Evolutionary conservation across 2,329 filamentous ascomycete genomes (phyloP).

Genomic region (Clarireedia homoeocarpa): DNA sequence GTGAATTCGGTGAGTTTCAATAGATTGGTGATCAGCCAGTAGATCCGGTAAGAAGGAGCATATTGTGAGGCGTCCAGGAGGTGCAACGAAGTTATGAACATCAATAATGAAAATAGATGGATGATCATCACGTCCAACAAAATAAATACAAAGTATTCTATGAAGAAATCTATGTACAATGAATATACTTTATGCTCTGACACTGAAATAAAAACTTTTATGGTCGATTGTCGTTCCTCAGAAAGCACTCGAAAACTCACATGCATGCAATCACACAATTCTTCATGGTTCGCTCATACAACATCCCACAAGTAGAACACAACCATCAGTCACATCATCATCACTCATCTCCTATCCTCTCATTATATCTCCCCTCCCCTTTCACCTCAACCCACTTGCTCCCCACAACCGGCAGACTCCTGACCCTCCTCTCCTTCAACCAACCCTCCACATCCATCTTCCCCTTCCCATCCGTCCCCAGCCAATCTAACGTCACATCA

Average conservation of each 20-base stretch:
- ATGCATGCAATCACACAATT: too few relatives aligned
- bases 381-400: background rate
- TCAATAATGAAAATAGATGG: background rate
- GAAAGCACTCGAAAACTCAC: too few relatives aligned
- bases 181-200: background rate
- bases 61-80: background rate
- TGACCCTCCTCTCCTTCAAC: background rate
- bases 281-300: background rate
- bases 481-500: background rate
- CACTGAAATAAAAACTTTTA: background rate
- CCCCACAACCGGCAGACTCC: background rate
- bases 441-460: background rate
- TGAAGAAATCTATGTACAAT: background rate
- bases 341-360: background rate
- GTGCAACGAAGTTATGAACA: background rate
- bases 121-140: too few relatives aligned
- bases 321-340: background rate
- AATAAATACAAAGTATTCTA: background rate
- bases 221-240: background rate
- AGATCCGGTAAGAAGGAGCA: background rate
- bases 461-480: background rate
- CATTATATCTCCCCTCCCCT: background rate
- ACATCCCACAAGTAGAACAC: background rate
- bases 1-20: conserved; percentile 76
- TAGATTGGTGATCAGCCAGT: conserved; percentile 6